phyloP scores from a whole-genome alignment of 2,329 filamentous ascomycete genomes.

The Ceratocystis lukuohia region DNA sequence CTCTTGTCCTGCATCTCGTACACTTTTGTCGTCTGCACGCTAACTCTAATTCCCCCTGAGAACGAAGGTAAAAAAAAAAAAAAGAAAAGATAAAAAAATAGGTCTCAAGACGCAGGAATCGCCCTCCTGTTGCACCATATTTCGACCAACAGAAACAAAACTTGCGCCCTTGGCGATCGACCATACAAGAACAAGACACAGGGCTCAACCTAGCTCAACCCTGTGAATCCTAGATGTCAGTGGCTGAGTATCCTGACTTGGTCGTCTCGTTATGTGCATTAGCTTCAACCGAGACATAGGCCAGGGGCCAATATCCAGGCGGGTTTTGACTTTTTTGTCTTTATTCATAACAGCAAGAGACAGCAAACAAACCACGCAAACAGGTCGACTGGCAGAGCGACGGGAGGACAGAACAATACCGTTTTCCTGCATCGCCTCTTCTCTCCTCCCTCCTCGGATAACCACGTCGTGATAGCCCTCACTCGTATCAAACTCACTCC shows the following conservation, averaged over 20 bases:
- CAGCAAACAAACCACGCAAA: too few relatives aligned
- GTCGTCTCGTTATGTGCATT: not conserved
- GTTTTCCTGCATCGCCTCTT: not conserved
- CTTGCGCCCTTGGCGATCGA: not conserved
- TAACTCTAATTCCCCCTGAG: constrained; percentile 2
- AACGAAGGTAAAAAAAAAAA: too few relatives aligned
- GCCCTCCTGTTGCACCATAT: not conserved
- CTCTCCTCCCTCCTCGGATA: not conserved
- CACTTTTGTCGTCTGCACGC: constrained; percentile 3
- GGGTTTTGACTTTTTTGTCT: not conserved
- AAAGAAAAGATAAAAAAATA: not conserved
- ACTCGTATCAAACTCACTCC: not conserved
- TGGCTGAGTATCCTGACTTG: not conserved
- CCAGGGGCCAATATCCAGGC: not conserved
- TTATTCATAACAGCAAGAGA: not conserved
- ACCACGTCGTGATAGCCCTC: not conserved
- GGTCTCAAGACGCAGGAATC: not conserved
- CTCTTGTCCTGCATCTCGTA: not conserved
- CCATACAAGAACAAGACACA: not conserved
- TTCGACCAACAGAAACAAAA: not conserved
- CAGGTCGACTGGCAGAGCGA: too few relatives aligned
- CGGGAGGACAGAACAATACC: not conserved
- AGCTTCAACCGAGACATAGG: constrained; percentile 6
- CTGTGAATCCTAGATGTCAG: not conserved
- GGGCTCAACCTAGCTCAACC: not conserved